Evolutionary conservation across 139 green algal genomes (phyloP).

Genomic region (Tetradesmus lagerheimii): DNA sequence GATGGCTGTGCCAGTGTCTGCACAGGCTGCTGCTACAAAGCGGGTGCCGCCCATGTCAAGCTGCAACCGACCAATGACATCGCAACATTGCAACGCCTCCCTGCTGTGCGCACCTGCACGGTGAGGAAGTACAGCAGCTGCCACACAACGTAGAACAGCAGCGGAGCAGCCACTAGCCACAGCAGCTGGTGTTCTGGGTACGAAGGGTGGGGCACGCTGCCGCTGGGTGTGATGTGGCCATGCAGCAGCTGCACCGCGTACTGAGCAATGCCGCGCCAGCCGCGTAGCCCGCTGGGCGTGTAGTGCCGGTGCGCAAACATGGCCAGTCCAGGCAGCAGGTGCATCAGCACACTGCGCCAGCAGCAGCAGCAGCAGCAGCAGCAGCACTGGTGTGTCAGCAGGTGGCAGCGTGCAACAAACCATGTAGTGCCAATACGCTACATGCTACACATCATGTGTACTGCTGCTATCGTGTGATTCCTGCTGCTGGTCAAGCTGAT

Average conservation of each 20-base stretch:
- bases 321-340: constrained; percentile 77
- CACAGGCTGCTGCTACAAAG: not conserved
- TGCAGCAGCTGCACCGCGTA: not conserved
- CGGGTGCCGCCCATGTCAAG: too few relatives aligned
- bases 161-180: constrained; percentile 63
- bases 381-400: not conserved
- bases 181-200: not conserved
- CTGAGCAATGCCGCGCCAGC: constrained; percentile 23
- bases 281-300: constrained; percentile 20
- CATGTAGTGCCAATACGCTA: too few relatives aligned
- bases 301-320: constrained; percentile 64
- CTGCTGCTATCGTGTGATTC: too few relatives aligned
- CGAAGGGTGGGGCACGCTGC: not conserved
- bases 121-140: constrained; percentile 75
- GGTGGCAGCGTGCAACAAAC: not conserved
- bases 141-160: constrained; percentile 75
- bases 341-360: constrained; percentile 70
- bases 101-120: constrained; percentile 65
- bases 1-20: not conserved
- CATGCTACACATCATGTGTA: too few relatives aligned
- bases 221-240: not conserved
- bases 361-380: not conserved
- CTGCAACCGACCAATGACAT: too few relatives aligned
- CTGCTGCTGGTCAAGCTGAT: too few relatives aligned
- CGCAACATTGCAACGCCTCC: not conserved